Conservation (phyloP, 192 early-diverging fungal species). For the Chytriomyces sp. region DNA sequence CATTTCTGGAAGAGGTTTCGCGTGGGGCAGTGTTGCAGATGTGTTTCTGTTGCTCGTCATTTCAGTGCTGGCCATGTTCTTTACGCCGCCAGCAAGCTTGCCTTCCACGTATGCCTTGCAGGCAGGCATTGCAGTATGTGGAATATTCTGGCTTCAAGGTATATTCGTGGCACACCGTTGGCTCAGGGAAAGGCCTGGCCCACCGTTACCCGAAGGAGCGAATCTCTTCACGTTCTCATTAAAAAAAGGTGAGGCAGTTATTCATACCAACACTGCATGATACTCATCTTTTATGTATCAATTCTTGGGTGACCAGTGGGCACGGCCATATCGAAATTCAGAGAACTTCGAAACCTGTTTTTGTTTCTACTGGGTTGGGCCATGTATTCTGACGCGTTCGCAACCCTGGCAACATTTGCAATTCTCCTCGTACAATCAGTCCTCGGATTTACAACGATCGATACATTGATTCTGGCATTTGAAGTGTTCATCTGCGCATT, state of each 20-base stretch:
- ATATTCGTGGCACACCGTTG: not conserved
- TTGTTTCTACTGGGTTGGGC: slow-evolving; percentile 48
- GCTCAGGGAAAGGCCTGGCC: slow-evolving; percentile 24
- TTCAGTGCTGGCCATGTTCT: not conserved
- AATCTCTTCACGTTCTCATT: slow-evolving; percentile 35
- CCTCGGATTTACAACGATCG: slow-evolving; percentile 46
- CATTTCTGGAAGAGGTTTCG: slow-evolving; percentile 31
- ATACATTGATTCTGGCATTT: slow-evolving; percentile 27
- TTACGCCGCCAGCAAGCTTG: slow-evolving; percentile 9
- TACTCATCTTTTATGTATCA: too few species aligned
- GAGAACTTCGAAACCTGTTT: slow-evolving; percentile 35
- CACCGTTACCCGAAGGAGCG: slow-evolving; percentile 40
- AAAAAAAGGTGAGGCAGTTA: slow-evolving; percentile 28
- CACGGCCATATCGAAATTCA: slow-evolving; percentile 5
- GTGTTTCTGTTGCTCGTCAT: slow-evolving; percentile 28
- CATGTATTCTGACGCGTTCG: slow-evolving; percentile 39
- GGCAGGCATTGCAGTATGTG: slow-evolving; percentile 17
- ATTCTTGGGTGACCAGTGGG: not conserved
- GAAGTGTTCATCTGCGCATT: slow-evolving; percentile 27
- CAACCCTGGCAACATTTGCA: slow-evolving; percentile 12
- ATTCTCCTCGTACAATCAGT: slow-evolving; percentile 52
- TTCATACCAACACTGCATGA: too few species aligned
- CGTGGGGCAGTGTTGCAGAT: slow-evolving; percentile 16
- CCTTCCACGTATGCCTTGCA: slow-evolving; percentile 35
- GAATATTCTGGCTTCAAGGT: slow-evolving; percentile 13